Base-by-base conservation (phyloP, 495 filamentous ascomycete species). In the Aspergillus incahuasiensis region DNA sequence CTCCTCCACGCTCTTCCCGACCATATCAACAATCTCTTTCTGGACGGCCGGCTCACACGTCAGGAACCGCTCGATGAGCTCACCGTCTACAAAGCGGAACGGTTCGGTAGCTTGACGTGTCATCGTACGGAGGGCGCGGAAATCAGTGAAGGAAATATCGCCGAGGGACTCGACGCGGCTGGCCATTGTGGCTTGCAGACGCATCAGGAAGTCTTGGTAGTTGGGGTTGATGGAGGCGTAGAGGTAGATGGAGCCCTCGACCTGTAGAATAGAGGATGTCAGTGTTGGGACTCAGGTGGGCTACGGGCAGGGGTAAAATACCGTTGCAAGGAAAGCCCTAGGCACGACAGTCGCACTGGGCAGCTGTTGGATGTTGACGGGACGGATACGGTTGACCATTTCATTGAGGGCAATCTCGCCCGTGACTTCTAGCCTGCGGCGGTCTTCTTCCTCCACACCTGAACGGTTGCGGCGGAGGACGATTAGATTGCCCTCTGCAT, bases 231-330 rank as follows among this genome's bases (percentile, higher is more conserved):
- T 91, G 6, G 85, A 71, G 0, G 85, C 90, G 68, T 94, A 91
- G 63, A 97, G 83, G 69, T 95, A 95, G 56, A 99, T 87, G 9
- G 88, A 86, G 34, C 94, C 94, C 65, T 97, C 94, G 21, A 90
- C 85, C 90, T 95, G 42, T 35, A 13, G 7, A 25, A 5, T 12
- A 25, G 5, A 9, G 13, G 16, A 19, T 40, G 21, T 50, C 24
- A 50, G 48, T 40, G 15, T 39, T 16, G 48, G n/a, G n/a, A n/a
- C n/a, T 18, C 0, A 13, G 6, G 34, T 11, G 15, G 20, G 51
- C 9, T 6, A 5, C 9, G 39, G 16, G 12, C 19, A 24, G 5
- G 45, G 21, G 21, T n/a, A 7, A 75, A 85, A 70, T 82, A 95
- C 92, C 55, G 94, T 97, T 48, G 83, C 91, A 56, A 97, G 63